These are phyloP conservation scores for Brasenia schreberi DNA, from an alignment of 164 flowering plant species.

Conservation along the genomic window DNA sequence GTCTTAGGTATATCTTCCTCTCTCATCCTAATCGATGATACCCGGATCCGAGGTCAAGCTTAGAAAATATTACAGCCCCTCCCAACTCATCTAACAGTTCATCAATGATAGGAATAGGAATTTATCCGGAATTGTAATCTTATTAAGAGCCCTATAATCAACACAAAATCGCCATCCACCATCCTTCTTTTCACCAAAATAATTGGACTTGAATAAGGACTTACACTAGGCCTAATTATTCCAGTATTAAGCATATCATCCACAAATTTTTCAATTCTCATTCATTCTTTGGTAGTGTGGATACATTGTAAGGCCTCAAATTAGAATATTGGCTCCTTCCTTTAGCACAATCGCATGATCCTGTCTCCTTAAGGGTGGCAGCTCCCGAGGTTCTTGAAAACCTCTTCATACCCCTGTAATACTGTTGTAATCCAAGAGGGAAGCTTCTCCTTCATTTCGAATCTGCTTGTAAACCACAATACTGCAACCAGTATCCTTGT, in stretches of 20 bases:
- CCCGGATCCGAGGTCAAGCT: not conserved
- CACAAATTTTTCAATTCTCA: not conserved
- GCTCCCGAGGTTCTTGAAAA: not conserved
- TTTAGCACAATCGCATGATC: not conserved
- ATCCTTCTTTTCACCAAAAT: not conserved
- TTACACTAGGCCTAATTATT: conserved; percentile 1
- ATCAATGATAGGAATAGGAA: conserved; percentile 3
- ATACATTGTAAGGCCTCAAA: not conserved
- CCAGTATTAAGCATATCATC: not conserved
- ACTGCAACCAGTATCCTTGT: too few species aligned
- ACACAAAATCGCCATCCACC: not conserved
- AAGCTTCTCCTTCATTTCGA: too few species aligned
- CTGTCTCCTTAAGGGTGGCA: not conserved
- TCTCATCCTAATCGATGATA: conserved; percentile 2
- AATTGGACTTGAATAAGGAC: conserved; percentile 1
- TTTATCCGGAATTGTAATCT: not conserved
- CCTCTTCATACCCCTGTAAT: conserved; percentile 1
- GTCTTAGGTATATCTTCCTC: not conserved
- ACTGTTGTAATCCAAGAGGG: not conserved
- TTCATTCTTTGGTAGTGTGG: not conserved
- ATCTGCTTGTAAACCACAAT: too few species aligned
- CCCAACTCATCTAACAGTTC: not conserved
- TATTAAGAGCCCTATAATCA: conserved; percentile 1
- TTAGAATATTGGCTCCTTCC: not conserved
- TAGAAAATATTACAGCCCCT: not conserved